phyloP scores from a whole-genome alignment of 192 early-diverging fungal genomes.

The Backusella circina region DNA sequence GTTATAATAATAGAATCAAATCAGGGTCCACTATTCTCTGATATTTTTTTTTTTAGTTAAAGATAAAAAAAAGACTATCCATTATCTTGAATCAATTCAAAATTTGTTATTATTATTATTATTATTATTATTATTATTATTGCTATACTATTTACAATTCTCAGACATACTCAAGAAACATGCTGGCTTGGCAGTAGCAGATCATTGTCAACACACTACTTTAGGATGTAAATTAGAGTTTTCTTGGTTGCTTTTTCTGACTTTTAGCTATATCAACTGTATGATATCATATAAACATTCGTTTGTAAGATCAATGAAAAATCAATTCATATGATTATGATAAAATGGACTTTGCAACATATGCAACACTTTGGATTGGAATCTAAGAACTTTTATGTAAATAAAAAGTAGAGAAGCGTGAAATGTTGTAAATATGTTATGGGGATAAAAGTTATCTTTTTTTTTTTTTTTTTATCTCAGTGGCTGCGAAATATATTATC shows the following conservation, averaged over 20 bases:
- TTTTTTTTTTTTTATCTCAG: background rate
- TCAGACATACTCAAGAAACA: too few species aligned
- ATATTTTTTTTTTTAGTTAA: background rate
- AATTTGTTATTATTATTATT: too few species aligned
- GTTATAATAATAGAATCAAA: background rate
- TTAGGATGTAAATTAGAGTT: too few species aligned
- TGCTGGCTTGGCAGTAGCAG: too few species aligned
- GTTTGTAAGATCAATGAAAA: background rate
- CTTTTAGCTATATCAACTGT: background rate
- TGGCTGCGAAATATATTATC: background rate
- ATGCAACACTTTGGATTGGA: background rate
- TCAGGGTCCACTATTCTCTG: background rate
- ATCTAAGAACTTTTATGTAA: background rate
- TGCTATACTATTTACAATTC: too few species aligned
- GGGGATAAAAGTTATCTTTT: background rate
- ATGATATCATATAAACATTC: background rate
- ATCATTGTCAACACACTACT: too few species aligned
- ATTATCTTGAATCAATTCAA: too few species aligned
- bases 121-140: too few species aligned
- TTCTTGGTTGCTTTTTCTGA: background rate
- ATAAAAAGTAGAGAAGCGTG: background rate
- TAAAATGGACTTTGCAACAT: too few species aligned
- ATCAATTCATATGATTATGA: background rate
- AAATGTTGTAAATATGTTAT: background rate
- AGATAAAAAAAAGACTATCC: too few species aligned